Conservation (phyloP, 352 stramenopile species). For the Halophytophthora polymorphica region DNA sequence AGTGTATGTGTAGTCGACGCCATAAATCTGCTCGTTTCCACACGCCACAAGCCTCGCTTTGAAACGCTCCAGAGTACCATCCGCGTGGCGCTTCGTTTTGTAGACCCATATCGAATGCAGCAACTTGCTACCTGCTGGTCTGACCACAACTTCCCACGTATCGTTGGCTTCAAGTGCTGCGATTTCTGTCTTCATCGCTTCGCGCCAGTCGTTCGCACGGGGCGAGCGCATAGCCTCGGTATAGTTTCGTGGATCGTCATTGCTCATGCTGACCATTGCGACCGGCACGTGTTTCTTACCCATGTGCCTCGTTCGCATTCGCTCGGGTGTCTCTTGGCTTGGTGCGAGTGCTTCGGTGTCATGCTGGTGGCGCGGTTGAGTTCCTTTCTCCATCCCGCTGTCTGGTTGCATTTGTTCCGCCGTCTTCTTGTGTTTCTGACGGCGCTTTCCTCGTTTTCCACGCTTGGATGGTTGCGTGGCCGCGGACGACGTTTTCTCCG, state of each 20-base stretch:
- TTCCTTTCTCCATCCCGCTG: too few species aligned
- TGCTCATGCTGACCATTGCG: constrained; percentile 4
- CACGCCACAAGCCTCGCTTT: constrained; percentile 20
- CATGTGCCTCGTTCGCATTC: too few species aligned
- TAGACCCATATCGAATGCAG: constrained; percentile 27
- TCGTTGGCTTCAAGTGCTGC: constrained; percentile 12
- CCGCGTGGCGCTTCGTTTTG: constrained; percentile 20
- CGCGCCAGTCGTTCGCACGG: constrained; percentile 1
- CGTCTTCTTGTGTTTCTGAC: too few species aligned
- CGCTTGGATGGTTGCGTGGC: too few species aligned
- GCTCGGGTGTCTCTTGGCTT: too few species aligned
- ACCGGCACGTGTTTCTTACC: background rate
- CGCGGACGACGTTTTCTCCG: too few species aligned
- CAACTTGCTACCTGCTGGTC: background rate
- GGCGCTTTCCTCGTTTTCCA: too few species aligned
- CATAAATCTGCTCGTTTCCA: constrained; percentile 17
- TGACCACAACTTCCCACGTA: constrained; percentile 1
- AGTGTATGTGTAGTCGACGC: constrained; percentile 17
- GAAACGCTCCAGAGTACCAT: constrained; percentile 14
- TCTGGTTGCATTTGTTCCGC: too few species aligned
- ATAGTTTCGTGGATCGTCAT: constrained; percentile 17
- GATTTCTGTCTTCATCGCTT: constrained; percentile 2
- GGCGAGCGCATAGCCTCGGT: constrained; percentile 4
- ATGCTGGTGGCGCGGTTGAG: too few species aligned
- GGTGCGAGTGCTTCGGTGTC: too few species aligned